A percentile compares a stretch with the other conserved stretches of the same genome.
These are phyloP conservation scores for Pleurotus djamor DNA, from an alignment of 768 basidiomycete species.

Conservation along the genomic window DNA sequence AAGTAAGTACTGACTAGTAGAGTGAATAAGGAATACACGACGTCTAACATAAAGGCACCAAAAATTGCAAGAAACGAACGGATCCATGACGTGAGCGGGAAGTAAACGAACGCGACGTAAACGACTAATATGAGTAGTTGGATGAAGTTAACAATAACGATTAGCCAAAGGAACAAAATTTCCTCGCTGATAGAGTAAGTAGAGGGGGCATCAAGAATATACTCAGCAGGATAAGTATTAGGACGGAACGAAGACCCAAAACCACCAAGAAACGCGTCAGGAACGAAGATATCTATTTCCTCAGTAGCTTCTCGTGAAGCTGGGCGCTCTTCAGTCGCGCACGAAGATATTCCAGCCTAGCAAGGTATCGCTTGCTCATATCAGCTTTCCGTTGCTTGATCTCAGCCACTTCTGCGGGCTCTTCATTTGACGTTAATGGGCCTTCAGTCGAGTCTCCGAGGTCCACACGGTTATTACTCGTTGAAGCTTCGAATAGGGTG, in stretches of 20 bases:
- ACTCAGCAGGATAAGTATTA: not conserved
- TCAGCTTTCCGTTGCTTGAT: slow-evolving; percentile 70
- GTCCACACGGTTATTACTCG: slow-evolving; percentile 21
- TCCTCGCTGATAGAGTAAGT: not conserved
- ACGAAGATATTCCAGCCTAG: slow-evolving; percentile 74
- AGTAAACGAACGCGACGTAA: no score
- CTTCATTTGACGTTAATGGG: slow-evolving; percentile 25
- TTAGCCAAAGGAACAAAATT: not conserved
- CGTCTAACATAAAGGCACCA: no score
- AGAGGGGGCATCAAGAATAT: not conserved
- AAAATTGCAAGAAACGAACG: not conserved
- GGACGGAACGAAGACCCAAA: not conserved
- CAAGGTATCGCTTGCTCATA: slow-evolving; percentile 70
- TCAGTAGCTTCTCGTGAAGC: slow-evolving; percentile 77
- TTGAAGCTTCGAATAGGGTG: slow-evolving; percentile 43
- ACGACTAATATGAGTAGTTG: not conserved
- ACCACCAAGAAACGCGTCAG: not conserved
- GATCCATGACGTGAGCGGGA: not conserved
- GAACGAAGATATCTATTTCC: slow-evolving; percentile 37
- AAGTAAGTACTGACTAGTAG: no score
- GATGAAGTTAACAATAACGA: slow-evolving; percentile 1
- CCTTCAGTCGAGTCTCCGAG: slow-evolving; percentile 20
- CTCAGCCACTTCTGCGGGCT: slow-evolving; percentile 65
- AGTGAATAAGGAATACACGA: no score
- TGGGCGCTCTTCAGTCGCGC: slow-evolving; percentile 84